phyloP scores from a whole-genome alignment of 2,329 filamentous ascomycete species.

The Whalleya microplaca region DNA sequence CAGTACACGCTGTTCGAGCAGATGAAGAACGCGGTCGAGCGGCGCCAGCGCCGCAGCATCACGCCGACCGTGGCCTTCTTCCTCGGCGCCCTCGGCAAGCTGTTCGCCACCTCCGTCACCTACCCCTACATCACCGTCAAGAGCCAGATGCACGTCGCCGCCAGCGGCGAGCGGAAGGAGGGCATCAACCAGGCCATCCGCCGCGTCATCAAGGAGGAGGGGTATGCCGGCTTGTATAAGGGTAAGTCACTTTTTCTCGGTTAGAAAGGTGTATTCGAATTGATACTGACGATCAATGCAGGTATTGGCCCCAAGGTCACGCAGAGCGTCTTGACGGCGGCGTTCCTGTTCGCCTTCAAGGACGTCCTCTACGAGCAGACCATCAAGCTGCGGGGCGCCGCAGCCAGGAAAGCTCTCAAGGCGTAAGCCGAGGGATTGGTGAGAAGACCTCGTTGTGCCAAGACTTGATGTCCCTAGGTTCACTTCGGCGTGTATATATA shows the following conservation, averaged over 20 bases:
- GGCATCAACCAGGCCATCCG: slow-evolving; percentile 78
- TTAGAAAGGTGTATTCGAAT: not conserved
- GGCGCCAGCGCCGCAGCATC: slow-evolving; percentile 60
- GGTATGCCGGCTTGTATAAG: slow-evolving; percentile 90
- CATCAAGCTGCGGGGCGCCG: slow-evolving; percentile 61
- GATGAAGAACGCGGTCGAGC: slow-evolving; percentile 89
- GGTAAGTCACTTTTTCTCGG: slow-evolving; percentile 57
- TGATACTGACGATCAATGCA: slow-evolving; percentile 39
- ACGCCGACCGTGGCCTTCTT: slow-evolving; percentile 88
- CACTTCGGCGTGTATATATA: slow-evolving; percentile 9
- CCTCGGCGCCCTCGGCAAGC: slow-evolving; percentile 89
- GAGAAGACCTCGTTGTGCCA: not conserved
- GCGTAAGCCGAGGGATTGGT: slow-evolving; percentile 20
- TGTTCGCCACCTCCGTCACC: slow-evolving; percentile 90
- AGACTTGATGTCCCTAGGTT: not conserved
- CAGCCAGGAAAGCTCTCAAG: slow-evolving; percentile 43
- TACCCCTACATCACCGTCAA: slow-evolving; percentile 99
- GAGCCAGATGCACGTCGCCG: slow-evolving; percentile 94
- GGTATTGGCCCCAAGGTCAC: slow-evolving; percentile 96
- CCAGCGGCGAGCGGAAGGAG: slow-evolving; percentile 74
- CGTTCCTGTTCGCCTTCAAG: slow-evolving; percentile 97
- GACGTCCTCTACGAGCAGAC: slow-evolving; percentile 90
- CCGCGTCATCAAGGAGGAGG: slow-evolving; percentile 83
- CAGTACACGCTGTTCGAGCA: slow-evolving; percentile 99
- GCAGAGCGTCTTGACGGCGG: slow-evolving; percentile 94